Evolutionary conservation across 129 eudicot genomes (phyloP).

Genomic region (Apium graveolens): DNA sequence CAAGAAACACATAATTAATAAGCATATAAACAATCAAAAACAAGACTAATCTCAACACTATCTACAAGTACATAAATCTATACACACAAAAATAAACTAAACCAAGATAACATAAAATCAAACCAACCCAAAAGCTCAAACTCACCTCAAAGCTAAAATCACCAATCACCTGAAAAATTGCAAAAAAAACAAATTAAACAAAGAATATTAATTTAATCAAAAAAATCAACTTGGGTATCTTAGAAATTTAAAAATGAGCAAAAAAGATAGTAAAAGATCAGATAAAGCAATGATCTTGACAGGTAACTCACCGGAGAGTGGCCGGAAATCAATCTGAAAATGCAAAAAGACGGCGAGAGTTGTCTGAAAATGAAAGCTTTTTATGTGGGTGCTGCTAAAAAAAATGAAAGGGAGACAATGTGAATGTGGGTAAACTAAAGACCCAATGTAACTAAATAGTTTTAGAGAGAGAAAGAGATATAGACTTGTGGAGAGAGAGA

Average conservation of each 20-base stretch:
- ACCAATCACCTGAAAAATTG: conserved; percentile 13
- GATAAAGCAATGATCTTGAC: neutral
- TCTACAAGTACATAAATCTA: neutral
- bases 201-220: neutral
- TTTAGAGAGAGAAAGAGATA: neutral
- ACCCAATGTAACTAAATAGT: neutral
- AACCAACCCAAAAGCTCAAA: neutral
- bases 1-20: neutral
- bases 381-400: neutral
- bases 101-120: neutral
- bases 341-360: conserved; percentile 14
- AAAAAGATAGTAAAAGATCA: neutral
- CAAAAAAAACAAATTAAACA: neutral
- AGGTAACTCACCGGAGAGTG: conserved; percentile 2
- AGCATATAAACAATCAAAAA: neutral
- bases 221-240: neutral
- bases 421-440: neutral
- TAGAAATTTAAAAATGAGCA: neutral
- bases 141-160: conserved; percentile 13
- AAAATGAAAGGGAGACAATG: conserved; percentile 5
- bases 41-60: neutral
- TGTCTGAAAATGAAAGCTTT: conserved; percentile 1
- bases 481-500: neutral
- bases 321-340: neutral
- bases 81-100: neutral